A percentile compares a stretch with the other conserved stretches of the same genome.
Conservation (phyloP, 306 rosid genomes). For the Cicer bijugum region DNA sequence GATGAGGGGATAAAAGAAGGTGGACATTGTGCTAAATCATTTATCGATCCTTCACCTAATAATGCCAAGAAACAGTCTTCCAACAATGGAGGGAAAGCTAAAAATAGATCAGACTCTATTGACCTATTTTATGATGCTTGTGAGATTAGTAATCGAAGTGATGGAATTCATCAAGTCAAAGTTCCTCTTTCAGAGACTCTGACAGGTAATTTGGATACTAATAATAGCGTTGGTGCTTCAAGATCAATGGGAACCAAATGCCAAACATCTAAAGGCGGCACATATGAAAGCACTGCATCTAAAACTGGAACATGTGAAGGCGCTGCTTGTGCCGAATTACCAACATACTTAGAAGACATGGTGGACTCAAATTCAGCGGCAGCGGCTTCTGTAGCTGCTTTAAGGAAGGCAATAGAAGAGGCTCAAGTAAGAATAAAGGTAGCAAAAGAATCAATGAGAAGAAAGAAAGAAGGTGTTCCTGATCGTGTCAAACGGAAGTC, state of each 20-base stretch:
- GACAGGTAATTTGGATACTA: constrained; percentile 43
- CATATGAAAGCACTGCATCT: constrained; percentile 47
- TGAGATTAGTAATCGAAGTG: constrained; percentile 57
- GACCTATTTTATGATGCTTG: constrained; percentile 53
- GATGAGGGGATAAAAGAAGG: constrained; percentile 43
- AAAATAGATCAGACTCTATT: constrained; percentile 48
- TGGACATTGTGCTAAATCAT: constrained; percentile 35
- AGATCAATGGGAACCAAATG: constrained; percentile 48
- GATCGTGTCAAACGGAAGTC: constrained; percentile 54
- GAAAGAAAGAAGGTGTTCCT: constrained; percentile 72
- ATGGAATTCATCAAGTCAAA: constrained; percentile 46
- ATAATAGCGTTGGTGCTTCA: constrained; percentile 42
- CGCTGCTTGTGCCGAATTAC: constrained; percentile 53
- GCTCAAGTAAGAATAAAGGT: constrained; percentile 77
- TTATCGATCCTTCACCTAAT: constrained; percentile 46
- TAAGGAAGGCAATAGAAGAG: constrained; percentile 91
- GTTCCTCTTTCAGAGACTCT: constrained; percentile 51
- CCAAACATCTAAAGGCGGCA: constrained; percentile 46
- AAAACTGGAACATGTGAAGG: constrained; percentile 46
- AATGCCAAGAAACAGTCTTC: constrained; percentile 55
- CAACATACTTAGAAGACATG: constrained; percentile 64
- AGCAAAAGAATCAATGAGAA: constrained; percentile 76
- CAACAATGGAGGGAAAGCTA: constrained; percentile 48
- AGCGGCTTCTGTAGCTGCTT: constrained; percentile 84
- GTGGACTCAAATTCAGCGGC: constrained; percentile 77